Base-by-base conservation (phyloP, 164 flowering plant species). In the Warburgia ugandensis region DNA sequence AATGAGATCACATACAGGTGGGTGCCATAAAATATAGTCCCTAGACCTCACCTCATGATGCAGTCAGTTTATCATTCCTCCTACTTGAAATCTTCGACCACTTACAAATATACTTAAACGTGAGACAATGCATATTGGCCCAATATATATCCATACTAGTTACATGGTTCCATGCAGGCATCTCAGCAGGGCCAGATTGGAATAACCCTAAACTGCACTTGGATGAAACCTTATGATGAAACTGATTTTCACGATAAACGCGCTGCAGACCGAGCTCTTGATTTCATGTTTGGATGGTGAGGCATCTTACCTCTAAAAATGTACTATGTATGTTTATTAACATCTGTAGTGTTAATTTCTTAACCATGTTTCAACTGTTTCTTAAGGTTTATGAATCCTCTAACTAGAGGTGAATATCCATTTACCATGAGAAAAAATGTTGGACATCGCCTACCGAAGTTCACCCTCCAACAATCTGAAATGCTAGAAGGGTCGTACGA, bases 111-210 rank as follows among this genome's bases (percentile, higher is more conserved):
- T n/a, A n/a, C n/a, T n/a, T n/a, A n/a, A n/a, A n/a, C n/a, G n/a
- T n/a, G n/a, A n/a, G n/a, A n/a, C n/a, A n/a, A n/a, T n/a, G n/a
- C n/a, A n/a, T n/a, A n/a, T n/a, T n/a, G n/a, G n/a, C n/a, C n/a
- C n/a, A n/a, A n/a, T n/a, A n/a, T n/a, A n/a, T n/a, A n/a, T n/a
- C n/a, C n/a, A n/a, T n/a, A n/a, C n/a, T n/a, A n/a, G n/a, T n/a
- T n/a, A n/a, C n/a, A n/a, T n/a, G n/a, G n/a, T n/a, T n/a, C n/a
- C n/a, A n/a, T n/a, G n/a, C n/a, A n/a, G n/a, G n/a, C n/a, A n/a
- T n/a, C n/a, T n/a, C n/a, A n/a, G n/a, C n/a, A n/a, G n/a, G 91
- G 95, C 0, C 27, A 46, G 35, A 79, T 86, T 16, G 95, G 95
- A 6, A 76, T 83, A 20, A 60, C 80, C 3, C 29, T 79, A 3